Evolutionary conservation across 2,329 filamentous ascomycete species (phyloP), one percentile per base, ranked within the genome.

Genomic region (Bipolaris sorokiniana): DNA sequence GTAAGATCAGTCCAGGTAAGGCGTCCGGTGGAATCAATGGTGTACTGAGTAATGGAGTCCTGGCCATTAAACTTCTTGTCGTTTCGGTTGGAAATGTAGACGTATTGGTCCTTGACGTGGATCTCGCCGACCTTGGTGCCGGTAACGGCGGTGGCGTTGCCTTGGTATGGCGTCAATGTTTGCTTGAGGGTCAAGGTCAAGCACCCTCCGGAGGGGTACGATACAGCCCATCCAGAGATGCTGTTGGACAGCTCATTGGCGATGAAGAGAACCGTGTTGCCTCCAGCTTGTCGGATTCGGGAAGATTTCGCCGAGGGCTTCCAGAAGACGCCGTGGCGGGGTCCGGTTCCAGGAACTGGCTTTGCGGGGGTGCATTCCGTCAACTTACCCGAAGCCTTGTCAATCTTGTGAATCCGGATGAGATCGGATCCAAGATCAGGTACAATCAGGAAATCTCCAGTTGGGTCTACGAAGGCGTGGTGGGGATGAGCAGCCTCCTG

Each of bases 401-500:
- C 75, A 64, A 86, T 81, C 67, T 75, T 75, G 75, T 83, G 84
- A 63, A 86, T 79, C 55, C 83, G 83, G 51, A 85, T 76, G 20
- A 83, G 66, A 63, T 86, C 84, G 5, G 83, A 81, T 33, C 84
- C 84, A 2, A 86, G 78, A 60, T 86, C 84, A 1, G 82, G 79
- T 7, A 79, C 77, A 1, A 86, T 69, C 20, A 86, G 64, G 65
- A 79, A 85, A 36, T 76, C 69, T 11, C 81, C 81, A 0, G 81
- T 81, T 0, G 80, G 82, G 58, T 83, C 83, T 10, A 77, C 71
- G 63, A 83, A 78, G 5, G 79, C 79, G 16, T 82, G 78, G 71
- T 86, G 84, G 7, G 83, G 84, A 63, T 86, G 84, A 5, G 84
- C 77, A 5, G 77, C 79, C 54, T 85, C 80, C 68, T 87, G 84